Evolutionary conservation across 2,329 filamentous ascomycete species (phyloP), one percentile per base, ranked within the genome.

Genomic region (Cladosporium sp.): DNA sequence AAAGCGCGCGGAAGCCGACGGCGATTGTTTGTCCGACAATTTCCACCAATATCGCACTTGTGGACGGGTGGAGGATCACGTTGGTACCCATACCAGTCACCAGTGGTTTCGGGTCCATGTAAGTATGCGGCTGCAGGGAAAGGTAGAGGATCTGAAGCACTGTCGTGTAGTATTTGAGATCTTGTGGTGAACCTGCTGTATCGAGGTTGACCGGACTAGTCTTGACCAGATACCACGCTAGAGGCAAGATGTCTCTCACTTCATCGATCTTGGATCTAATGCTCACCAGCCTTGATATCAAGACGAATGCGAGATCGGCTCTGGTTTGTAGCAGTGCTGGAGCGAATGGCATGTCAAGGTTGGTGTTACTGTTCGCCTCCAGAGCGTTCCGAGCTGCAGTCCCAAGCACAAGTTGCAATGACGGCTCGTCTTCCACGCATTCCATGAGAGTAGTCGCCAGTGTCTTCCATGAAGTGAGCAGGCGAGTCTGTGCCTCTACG

Each of bases 381-480:
- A 99, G 78, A 66, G 91, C 96, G 65, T 90, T 86, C 62, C 85
- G 82, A 7, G 89, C 85, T 47, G 95, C 87, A 58, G 87, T 81
- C 32, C 90, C 78, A 76, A 96, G 86, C 57, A 89, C 82, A 65
- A 83, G 85, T 57, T 86, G 83, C 3, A 93, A 77, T 22, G 79
- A 76, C 37, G 76, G 72, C 53, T 83, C 78, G 17, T 77, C 75
- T 35, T 82, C 78, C 39, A 81, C 76, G 56, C 65, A 68, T n/a
- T 84, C 84, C 70, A 88, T 90, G 49, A 99, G 81, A 68, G 97
- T 93, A 50, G 94, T 80, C 13, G 93, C 83, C 8, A 99, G 80
- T 59, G 90, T 86, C 71, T 95, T 92, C 91, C 93, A 97, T 56
- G 90, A 89, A 65, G 90, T 86, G 62, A 97, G 88, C 17, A 99